Base-by-base conservation (phyloP, 2,329 filamentous ascomycete genomes). In the Claviceps humidiphila region DNA sequence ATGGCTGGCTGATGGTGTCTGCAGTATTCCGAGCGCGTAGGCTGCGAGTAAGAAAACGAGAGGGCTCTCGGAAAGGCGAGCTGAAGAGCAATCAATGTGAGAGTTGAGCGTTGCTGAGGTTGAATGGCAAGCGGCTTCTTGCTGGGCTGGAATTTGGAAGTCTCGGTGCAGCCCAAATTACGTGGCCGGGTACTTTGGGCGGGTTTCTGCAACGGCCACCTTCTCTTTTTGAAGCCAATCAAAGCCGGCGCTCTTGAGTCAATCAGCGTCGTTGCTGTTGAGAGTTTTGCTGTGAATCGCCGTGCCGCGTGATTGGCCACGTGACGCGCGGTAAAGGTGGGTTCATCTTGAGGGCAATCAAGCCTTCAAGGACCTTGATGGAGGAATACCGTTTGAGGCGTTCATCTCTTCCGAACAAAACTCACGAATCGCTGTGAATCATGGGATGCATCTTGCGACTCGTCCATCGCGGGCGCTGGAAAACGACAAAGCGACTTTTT, bases 91-190 rank as follows among this genome's bases (percentile, higher is more conserved):
- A 13, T 26, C 4, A 14, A 43, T 38, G 37, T 34, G 37, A 45
- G 41, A 24, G 17, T 17, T 49, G 39, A 22, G 37, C 20, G 44
- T 49, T 26, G 37, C 14, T 17, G 47, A 53, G 40, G 53, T 34
- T 52, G 49, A 43, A 26, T 39, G 39, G 30, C 45, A 49, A 40
- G 30, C 50, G 37, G 47, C 41, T 41, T 30, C 34, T 24, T 48
- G 26, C 37, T 55, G 55, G 20, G 57, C 22, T 46, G 43, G 58
- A 68, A 65, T 66, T 68, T 22, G 43, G 58, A 68, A 66, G 66
- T 68, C 64, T 65, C 65, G 60, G 53, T 61, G 48, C 51, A 58
- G 64, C 61, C 61, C 54, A 60, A 57, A 16, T 61, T 65, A 58
- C 60, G 64, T 62, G 60, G 61, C 59, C 45, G 57, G 63, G 63